A percentile compares a stretch with the other conserved stretches of the same genome.
These are phyloP conservation scores for Antrodiella citrinella DNA, from an alignment of 768 basidiomycete species.

Conservation along the genomic window DNA sequence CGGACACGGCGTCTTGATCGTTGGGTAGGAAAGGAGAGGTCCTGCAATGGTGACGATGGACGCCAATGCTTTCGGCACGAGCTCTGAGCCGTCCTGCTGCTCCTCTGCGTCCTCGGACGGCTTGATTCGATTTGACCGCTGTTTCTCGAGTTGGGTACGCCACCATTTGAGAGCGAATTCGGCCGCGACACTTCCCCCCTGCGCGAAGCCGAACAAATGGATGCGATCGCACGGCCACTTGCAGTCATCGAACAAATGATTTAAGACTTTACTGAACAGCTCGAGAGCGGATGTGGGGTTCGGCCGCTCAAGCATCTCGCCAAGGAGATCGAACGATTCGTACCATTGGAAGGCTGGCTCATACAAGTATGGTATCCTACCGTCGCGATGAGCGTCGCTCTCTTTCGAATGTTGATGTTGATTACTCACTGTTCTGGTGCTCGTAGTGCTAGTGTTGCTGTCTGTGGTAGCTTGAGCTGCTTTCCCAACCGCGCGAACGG, in stretches of 20 bases:
- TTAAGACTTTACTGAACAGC: conserved; percentile 42
- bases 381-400: too few species aligned
- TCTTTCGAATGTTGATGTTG: too few species aligned
- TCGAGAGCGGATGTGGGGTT: conserved; percentile 66
- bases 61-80: conserved; percentile 35
- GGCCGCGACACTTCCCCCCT: conserved; percentile 73
- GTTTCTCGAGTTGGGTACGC: conserved; percentile 13
- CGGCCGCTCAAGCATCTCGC: conserved; percentile 60
- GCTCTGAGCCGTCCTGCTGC: not conserved
- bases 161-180: conserved; percentile 59
- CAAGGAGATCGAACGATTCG: conserved; percentile 69
- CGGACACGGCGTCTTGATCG: conserved; percentile 37
- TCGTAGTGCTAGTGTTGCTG: conserved; percentile 72
- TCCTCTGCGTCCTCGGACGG: not conserved
- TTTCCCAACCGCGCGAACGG: conserved; percentile 73
- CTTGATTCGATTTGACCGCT: not conserved
- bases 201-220: conserved; percentile 83
- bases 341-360: conserved; percentile 86
- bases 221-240: conserved; percentile 62
- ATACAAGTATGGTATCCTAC: conserved; percentile 70
- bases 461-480: conserved; percentile 80
- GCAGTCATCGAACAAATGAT: conserved; percentile 51
- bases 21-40: conserved; percentile 73
- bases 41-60: conserved; percentile 66
- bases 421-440: conserved; percentile 64